Evolutionary conservation across 2,329 filamentous ascomycete species (phyloP).

Genomic region (Aspergillus novoparasiticus): DNA sequence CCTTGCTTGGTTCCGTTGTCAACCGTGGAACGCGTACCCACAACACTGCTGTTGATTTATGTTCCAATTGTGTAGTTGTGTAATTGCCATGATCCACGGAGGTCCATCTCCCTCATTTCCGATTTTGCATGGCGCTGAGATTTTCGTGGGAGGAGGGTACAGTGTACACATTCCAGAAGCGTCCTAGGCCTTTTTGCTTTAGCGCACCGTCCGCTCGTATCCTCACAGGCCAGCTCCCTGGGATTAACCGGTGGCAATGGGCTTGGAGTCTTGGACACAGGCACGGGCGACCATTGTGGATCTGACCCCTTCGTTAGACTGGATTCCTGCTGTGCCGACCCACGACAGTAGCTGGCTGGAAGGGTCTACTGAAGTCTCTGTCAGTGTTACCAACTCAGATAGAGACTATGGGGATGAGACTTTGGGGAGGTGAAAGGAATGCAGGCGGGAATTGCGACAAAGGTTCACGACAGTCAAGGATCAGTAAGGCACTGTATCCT

Average conservation of each 20-base stretch:
- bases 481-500: neutral
- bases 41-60: slow-evolving; percentile 21
- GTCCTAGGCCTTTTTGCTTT: neutral
- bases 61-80: slow-evolving; percentile 7
- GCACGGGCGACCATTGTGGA: neutral
- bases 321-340: neutral
- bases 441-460: neutral
- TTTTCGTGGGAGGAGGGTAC: neutral
- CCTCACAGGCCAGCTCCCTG: neutral
- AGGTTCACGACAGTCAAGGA: neutral
- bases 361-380: neutral
- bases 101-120: neutral
- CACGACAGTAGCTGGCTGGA: neutral
- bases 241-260: slow-evolving; percentile 1
- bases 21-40: slow-evolving; percentile 19
- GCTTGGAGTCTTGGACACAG: neutral
- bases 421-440: neutral
- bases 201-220: neutral
- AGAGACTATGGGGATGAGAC: neutral
- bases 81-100: neutral
- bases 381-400: neutral
- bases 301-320: neutral
- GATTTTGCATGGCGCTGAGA: neutral
- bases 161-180: neutral
- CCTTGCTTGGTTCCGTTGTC: slow-evolving; percentile 12